Base-by-base conservation (phyloP, 2,329 filamentous ascomycete species). In the Trichoderma sp. region DNA sequence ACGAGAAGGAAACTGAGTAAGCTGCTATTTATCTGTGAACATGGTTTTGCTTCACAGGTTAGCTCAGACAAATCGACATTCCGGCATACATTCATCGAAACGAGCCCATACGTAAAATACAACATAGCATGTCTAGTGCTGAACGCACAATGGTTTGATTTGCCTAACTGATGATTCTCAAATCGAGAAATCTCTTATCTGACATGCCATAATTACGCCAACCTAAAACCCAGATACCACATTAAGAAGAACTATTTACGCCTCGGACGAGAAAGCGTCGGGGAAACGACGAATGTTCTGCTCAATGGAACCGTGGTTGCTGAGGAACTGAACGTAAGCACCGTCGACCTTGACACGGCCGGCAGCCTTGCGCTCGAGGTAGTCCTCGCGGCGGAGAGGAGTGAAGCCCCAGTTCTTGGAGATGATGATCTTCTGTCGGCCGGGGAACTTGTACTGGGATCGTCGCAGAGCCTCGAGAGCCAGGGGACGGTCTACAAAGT, bases 341-440 rank as follows among this genome's bases (percentile, higher is more conserved):
- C 95, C 95, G 78, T 99, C 95, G 77, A 96, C 91, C 88, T 94
- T 92, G 85, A 99, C 90, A 81, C 89, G 90, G 81, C 95, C 95
- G 79, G 90, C 91, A 81, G 93, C 88, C 89, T 97, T 96, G 87
- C 94, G 92, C 84, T 93, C 89, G 81, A 97, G 87, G 87, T 98
- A 99, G 84, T 99, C 95, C 77, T 98, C 95, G 78, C 95, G 94
- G 80, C 93, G 91, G 78, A 99, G 92, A 81, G 94, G 94, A 72
- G 95, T 99, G 92, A 99, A 99, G 77, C 95, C 95, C 95, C 95
- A 99, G 90, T 99, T 99, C 93, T 98, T 99, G 88, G 92, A 96
- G 86, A 98, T 91, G 80, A 99, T 97, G 87, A 99, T 98, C 93
- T 99, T 99, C 90, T 99, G 95, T 86, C 95, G 94, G 84, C 95